Conservation (phyloP, 352 stramenopile species). For the Phytophthora fragariae region DNA sequence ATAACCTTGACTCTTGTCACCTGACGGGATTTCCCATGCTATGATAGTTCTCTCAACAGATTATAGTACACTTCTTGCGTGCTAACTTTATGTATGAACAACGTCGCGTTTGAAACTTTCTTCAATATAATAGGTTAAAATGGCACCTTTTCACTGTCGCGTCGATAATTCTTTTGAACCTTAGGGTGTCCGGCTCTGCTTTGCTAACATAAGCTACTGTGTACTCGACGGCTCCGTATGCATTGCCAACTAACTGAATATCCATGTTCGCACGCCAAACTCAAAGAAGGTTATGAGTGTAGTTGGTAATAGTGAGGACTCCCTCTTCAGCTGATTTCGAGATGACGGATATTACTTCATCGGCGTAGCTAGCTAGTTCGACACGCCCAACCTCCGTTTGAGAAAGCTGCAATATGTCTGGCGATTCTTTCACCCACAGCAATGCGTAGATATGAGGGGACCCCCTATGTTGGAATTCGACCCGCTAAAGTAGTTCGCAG, state of each 20-base stretch:
- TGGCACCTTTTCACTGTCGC: too few species aligned
- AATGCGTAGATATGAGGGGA: constrained; percentile 37
- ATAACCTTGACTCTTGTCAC: too few species aligned
- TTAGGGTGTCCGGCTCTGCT: too few species aligned
- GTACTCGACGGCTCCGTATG: too few species aligned
- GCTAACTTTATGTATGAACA: too few species aligned
- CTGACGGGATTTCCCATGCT: too few species aligned
- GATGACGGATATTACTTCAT: constrained; percentile 3
- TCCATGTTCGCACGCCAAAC: constrained; percentile 34
- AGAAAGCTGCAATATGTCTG: constrained; percentile 16
- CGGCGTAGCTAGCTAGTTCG: background rate
- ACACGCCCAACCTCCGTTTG: constrained; percentile 7
- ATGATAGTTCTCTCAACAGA: too few species aligned
- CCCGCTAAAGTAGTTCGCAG: constrained; percentile 16
- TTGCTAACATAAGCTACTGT: too few species aligned
- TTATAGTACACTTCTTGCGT: too few species aligned
- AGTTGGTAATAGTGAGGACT: constrained; percentile 20
- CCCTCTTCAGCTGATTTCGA: background rate
- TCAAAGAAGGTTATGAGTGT: background rate
- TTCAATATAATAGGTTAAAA: too few species aligned
- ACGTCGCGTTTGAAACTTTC: too few species aligned
- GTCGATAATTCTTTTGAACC: too few species aligned
- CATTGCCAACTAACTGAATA: constrained; percentile 5
- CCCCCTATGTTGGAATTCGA: constrained; percentile 15
- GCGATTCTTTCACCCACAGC: constrained; percentile 27